A percentile compares a stretch with the other conserved stretches of the same genome.
These are phyloP conservation scores for Cucumis hystrix DNA, from an alignment of 306 rosid species.

Conservation along the genomic window DNA sequence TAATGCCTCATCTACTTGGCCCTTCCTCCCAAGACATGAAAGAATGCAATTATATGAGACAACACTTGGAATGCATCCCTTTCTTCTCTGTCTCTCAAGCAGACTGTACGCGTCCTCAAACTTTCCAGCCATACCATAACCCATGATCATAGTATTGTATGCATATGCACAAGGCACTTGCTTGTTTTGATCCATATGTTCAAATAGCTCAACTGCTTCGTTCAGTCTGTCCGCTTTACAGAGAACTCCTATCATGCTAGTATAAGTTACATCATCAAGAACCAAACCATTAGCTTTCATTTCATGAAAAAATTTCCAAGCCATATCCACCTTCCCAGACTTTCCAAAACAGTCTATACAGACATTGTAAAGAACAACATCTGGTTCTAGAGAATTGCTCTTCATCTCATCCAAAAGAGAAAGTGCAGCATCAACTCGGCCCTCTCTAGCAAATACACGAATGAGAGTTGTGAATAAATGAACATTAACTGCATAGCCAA, in stretches of 20 bases:
- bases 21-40: slow-evolving; percentile 73
- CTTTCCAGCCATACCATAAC: slow-evolving; percentile 78
- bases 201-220: slow-evolving; percentile 75
- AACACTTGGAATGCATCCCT: slow-evolving; percentile 79
- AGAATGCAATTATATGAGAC: slow-evolving; percentile 78
- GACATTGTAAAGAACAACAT: slow-evolving; percentile 77
- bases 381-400: slow-evolving; percentile 56
- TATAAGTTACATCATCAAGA: slow-evolving; percentile 79
- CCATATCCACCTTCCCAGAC: slow-evolving; percentile 87
- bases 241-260: slow-evolving; percentile 92
- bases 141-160: slow-evolving; percentile 96
- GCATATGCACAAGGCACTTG: slow-evolving; percentile 93
- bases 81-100: slow-evolving; percentile 80
- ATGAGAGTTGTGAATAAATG: slow-evolving; percentile 83
- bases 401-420: slow-evolving; percentile 90
- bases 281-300: slow-evolving; percentile 52
- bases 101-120: slow-evolving; percentile 76
- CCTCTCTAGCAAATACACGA: slow-evolving; percentile 68
- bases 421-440: slow-evolving; percentile 71
- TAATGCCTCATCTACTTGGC: slow-evolving; percentile 58
- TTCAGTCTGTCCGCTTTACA: slow-evolving; percentile 65
- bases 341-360: slow-evolving; percentile 91
- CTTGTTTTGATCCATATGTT: slow-evolving; percentile 56
- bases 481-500: slow-evolving; percentile 72
- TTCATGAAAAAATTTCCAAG: slow-evolving; percentile 97